Evolutionary conservation across 345 rosid genomes (phyloP).

Genomic region (Lepidium africanum): DNA sequence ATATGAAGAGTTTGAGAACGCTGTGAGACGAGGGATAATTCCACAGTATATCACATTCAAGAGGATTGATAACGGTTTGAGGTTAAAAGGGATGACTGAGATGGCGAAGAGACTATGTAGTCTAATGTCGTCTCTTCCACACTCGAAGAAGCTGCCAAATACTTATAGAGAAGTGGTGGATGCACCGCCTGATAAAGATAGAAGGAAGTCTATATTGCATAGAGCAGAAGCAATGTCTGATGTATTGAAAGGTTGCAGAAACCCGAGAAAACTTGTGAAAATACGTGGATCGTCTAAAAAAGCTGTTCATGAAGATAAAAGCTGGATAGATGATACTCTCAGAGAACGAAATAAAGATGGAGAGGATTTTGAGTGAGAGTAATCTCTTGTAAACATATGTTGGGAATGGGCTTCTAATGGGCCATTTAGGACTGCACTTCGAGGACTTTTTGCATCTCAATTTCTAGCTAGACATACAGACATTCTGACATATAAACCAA

Average conservation of each 20-base stretch:
- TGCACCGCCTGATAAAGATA: constrained; percentile 26
- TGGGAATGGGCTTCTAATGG: background rate
- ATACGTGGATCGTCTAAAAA: constrained; percentile 33
- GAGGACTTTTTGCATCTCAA: background rate
- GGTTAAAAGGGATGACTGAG: constrained; percentile 44
- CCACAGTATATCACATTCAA: constrained; percentile 73
- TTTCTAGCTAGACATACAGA: background rate
- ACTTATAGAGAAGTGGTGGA: constrained; percentile 30
- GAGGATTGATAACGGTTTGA: constrained; percentile 53
- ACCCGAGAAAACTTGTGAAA: constrained; percentile 53
- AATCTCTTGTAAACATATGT: background rate
- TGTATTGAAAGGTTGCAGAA: constrained; percentile 53
- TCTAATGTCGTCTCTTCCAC: constrained; percentile 61
- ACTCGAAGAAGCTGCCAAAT: constrained; percentile 55
- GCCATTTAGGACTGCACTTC: background rate
- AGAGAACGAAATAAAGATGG: constrained; percentile 10
- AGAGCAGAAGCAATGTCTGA: constrained; percentile 83
- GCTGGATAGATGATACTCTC: constrained; percentile 22
- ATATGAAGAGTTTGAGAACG: constrained; percentile 54
- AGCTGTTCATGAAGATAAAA: constrained; percentile 21
- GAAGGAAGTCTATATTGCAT: constrained; percentile 47
- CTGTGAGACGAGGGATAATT: constrained; percentile 56
- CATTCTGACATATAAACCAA: background rate
- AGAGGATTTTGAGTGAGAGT: background rate
- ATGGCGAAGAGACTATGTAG: constrained; percentile 43